Evolutionary conservation across 2,329 filamentous ascomycete genomes (phyloP).

Genomic region (Fusarium sp.): DNA sequence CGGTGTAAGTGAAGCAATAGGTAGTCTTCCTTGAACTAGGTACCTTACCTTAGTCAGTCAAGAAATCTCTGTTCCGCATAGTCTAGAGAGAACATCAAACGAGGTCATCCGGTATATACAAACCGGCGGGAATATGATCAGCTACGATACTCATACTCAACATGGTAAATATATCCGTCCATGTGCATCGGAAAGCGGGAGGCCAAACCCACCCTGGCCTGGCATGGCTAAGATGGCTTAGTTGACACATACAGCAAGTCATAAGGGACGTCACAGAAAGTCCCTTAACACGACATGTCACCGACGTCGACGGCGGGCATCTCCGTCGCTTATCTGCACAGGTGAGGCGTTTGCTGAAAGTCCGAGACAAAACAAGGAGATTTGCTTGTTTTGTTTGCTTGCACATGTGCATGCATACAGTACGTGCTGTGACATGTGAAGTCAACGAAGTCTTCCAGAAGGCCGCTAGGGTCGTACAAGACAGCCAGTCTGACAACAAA

Average conservation of each 20-base stretch:
- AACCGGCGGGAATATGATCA: not conserved
- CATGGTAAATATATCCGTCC: conserved; percentile 15
- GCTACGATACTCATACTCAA: conserved; percentile 11
- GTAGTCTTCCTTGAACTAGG: not conserved
- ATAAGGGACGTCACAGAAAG: conserved; percentile 23
- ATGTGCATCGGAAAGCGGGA: conserved; percentile 18
- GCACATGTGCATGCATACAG: conserved; percentile 17
- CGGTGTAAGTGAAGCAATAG: conserved; percentile 3
- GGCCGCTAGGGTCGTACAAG: conserved; percentile 15
- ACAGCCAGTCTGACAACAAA: not conserved
- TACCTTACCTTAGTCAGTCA: not conserved
- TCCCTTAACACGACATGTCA: conserved; percentile 33
- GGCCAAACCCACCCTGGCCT: conserved; percentile 9
- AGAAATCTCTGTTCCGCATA: not conserved
- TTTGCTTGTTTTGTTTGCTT: not conserved
- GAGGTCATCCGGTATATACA: not conserved
- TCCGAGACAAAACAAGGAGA: not conserved
- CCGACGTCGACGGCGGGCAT: conserved; percentile 30
- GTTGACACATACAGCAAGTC: conserved; percentile 9
- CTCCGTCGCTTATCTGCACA: conserved; percentile 46
- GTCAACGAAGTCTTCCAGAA: conserved; percentile 42
- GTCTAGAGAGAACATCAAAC: not conserved
- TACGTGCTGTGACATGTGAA: conserved; percentile 13
- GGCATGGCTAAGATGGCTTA: not conserved
- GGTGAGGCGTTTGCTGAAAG: conserved; percentile 23